Conservation (phyloP, 179 eudicot species). For the Sideroxylon spinosum region DNA sequence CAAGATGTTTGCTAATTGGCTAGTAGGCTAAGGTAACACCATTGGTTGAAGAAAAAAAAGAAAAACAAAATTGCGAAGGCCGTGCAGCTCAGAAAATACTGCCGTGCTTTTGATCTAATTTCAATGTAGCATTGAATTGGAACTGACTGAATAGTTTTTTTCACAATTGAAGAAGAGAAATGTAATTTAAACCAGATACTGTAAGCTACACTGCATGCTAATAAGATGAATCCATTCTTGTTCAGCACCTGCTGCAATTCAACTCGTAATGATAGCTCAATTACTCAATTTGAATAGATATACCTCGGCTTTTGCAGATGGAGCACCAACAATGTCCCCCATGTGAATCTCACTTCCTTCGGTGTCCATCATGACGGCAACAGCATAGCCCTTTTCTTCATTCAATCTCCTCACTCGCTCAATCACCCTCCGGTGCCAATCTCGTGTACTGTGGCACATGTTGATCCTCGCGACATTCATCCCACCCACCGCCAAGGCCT, state of each 20-base stretch:
- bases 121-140: background rate
- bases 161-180: conserved; percentile 3
- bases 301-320: conserved; percentile 86
- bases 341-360: conserved; percentile 97
- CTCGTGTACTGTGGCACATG: conserved; percentile 77
- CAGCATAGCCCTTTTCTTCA: conserved; percentile 79
- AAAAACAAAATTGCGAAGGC: background rate
- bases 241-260: background rate
- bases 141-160: background rate
- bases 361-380: conserved; percentile 86
- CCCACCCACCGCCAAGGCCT: conserved; percentile 75
- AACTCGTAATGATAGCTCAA: background rate
- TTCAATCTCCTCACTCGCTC: conserved; percentile 71
- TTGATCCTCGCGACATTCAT: conserved; percentile 91
- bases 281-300: background rate
- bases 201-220: background rate
- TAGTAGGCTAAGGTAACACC: background rate
- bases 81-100: background rate
- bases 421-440: conserved; percentile 76
- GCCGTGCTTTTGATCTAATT: background rate
- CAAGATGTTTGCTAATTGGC: conserved; percentile 3
- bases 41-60: background rate
- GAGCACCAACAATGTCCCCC: conserved; percentile 72
- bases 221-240: background rate
- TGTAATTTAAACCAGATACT: background rate